phyloP scores from a whole-genome alignment of 805 yeast genomes.

The Yarrowia bubula region DNA sequence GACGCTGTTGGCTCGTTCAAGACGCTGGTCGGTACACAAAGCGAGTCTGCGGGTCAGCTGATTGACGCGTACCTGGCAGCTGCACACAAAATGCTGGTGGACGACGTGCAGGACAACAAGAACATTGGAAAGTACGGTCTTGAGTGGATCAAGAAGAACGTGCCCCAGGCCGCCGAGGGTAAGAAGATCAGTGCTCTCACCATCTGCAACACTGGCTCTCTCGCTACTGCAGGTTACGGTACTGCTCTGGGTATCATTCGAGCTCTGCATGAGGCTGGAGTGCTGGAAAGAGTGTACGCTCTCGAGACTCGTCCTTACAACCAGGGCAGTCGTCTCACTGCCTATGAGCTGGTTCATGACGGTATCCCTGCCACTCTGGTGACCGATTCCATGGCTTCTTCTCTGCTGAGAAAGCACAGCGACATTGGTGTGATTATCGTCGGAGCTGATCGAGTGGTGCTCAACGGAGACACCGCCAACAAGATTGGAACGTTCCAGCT shows the following conservation, averaged over 20 bases:
- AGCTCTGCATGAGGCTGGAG: slow-evolving; percentile 53
- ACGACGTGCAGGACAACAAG: slow-evolving; percentile 74
- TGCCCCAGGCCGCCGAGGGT: slow-evolving; percentile 43
- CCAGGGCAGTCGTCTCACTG: slow-evolving; percentile 92
- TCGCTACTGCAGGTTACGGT: slow-evolving; percentile 97
- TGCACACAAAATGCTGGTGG: slow-evolving; percentile 57
- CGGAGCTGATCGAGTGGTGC: slow-evolving; percentile 93
- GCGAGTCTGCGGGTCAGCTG: slow-evolving; percentile 21
- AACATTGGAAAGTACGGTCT: slow-evolving; percentile 81
- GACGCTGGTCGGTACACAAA: slow-evolving; percentile 33
- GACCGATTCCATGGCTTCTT: slow-evolving; percentile 89
- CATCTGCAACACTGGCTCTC: slow-evolving; percentile 93
- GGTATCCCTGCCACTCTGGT: slow-evolving; percentile 82
- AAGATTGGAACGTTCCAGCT: slow-evolving; percentile 94
- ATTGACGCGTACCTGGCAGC: slow-evolving; percentile 36
- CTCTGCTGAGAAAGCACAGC: slow-evolving; percentile 55
- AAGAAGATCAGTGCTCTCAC: slow-evolving; percentile 79
- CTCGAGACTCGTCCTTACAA: slow-evolving; percentile 95
- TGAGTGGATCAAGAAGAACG: slow-evolving; percentile 52
- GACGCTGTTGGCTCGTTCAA: slow-evolving; percentile 65
- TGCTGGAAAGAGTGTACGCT: slow-evolving; percentile 72
- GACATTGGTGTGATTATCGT: slow-evolving; percentile 88
- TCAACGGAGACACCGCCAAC: slow-evolving; percentile 94
- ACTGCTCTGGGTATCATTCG: slow-evolving; percentile 93
- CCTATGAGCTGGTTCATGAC: slow-evolving; percentile 85